Conservation (phyloP, 257 asterid genomes). For the Voacanga thouarsii region DNA sequence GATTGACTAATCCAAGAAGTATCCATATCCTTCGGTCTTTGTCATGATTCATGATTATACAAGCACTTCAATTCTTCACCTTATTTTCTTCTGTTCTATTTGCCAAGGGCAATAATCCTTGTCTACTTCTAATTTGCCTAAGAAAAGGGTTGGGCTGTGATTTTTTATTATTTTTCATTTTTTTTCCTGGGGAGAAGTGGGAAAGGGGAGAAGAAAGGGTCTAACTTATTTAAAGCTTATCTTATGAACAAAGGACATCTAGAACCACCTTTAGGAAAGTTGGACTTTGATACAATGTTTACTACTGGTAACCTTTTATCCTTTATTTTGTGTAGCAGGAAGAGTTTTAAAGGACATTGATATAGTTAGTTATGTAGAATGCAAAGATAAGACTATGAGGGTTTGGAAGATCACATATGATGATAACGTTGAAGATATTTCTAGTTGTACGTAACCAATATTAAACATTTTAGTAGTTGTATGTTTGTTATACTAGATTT, state of each 20-base stretch:
- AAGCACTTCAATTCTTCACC: not conserved
- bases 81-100: not conserved
- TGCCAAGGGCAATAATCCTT: not conserved
- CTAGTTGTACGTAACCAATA: too few relatives aligned
- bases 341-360: not conserved
- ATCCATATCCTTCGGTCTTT: not conserved
- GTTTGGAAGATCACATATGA: too few relatives aligned
- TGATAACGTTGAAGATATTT: too few relatives aligned
- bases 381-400: too few relatives aligned
- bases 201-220: not conserved
- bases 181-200: not conserved
- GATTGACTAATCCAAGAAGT: not conserved
- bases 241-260: not conserved
- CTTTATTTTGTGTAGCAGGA: not conserved
- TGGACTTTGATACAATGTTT: not conserved
- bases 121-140: not conserved
- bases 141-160: not conserved
- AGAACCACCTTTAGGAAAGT: not conserved
- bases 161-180: not conserved
- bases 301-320: not conserved
- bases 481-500: too few relatives aligned
- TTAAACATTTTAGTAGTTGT: too few relatives aligned
- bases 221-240: not conserved
- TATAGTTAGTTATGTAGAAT: too few relatives aligned
- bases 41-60: not conserved